These are phyloP conservation scores for Saturnispora serradocipensis DNA, from an alignment of 805 yeast species.

Conservation along the genomic window DNA sequence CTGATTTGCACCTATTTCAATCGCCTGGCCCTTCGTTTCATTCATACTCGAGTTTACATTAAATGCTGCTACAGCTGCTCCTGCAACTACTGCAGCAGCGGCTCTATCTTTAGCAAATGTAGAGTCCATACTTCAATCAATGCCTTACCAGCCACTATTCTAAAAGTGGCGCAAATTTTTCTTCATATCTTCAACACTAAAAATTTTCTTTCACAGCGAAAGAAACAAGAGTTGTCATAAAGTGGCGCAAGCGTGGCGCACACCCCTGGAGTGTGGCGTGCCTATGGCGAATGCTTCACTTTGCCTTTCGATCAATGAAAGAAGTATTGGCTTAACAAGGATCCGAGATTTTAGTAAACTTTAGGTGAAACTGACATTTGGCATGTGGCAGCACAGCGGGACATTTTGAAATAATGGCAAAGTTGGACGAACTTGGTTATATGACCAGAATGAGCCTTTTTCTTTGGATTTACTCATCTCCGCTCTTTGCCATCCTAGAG, in stretches of 20 bases:
- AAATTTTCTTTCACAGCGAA: neutral
- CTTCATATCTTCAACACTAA: neutral
- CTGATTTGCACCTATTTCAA: neutral
- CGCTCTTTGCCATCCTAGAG: too few relatives aligned
- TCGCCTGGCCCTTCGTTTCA: neutral
- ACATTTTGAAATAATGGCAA: too few relatives aligned
- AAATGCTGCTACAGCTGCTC: constrained; percentile 8
- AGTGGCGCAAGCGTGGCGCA: neutral
- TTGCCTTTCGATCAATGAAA: too few relatives aligned
- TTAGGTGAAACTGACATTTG: too few relatives aligned
- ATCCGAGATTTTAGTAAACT: too few relatives aligned
- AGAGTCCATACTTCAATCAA: neutral
- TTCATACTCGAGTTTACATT: neutral
- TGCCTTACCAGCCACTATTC: constrained; percentile 5
- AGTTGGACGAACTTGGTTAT: too few relatives aligned
- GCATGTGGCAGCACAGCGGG: too few relatives aligned
- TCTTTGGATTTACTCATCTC: too few relatives aligned
- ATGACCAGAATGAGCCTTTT: too few relatives aligned
- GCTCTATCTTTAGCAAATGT: neutral
- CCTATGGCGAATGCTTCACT: too few relatives aligned
- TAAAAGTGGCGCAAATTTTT: constrained; percentile 5
- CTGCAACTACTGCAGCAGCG: constrained; percentile 9
- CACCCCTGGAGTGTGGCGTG: neutral
- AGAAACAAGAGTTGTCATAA: neutral
- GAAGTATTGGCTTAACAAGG: too few relatives aligned